Percentiles rank a stretch among this genome's conserved stretches.
Conservation (phyloP, 2,329 filamentous ascomycete genomes). For the Lachnellula occidentalis region DNA sequence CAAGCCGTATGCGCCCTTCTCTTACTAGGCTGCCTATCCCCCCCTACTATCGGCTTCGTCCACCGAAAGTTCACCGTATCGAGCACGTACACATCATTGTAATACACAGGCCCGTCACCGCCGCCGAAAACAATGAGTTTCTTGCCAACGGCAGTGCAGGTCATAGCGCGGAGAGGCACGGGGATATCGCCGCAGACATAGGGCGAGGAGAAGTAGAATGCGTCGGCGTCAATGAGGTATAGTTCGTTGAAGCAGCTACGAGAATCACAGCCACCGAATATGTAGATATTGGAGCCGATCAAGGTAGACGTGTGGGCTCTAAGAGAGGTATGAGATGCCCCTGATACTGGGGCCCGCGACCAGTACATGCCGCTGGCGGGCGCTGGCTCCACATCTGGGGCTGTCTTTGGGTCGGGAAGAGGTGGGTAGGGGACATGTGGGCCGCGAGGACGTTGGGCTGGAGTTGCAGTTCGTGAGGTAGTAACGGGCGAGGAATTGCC, state of each 20-base stretch:
- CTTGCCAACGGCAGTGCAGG: slow-evolving; percentile 65
- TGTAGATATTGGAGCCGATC: slow-evolving; percentile 60
- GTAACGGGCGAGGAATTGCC: slow-evolving; percentile 21
- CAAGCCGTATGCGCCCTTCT: slow-evolving; percentile 66
- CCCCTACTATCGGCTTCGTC: slow-evolving; percentile 53
- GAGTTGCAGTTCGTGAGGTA: slow-evolving; percentile 13
- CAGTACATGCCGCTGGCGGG: slow-evolving; percentile 70
- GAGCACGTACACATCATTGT: slow-evolving; percentile 68
- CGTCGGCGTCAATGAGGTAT: slow-evolving; percentile 64
- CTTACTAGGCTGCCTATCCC: slow-evolving; percentile 54
- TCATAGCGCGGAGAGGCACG: slow-evolving; percentile 63
- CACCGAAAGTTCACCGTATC: slow-evolving; percentile 65
- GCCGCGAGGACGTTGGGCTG: slow-evolving; percentile 24
- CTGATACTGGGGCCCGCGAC: slow-evolving; percentile 60
- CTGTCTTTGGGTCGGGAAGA: slow-evolving; percentile 50
- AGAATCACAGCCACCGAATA: slow-evolving; percentile 65
- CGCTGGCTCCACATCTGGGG: slow-evolving; percentile 55
- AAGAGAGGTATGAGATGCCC: slow-evolving; percentile 53
- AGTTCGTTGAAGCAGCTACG: slow-evolving; percentile 64
- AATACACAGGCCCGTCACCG: slow-evolving; percentile 64
- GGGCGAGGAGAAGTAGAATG: slow-evolving; percentile 65
- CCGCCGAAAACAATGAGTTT: slow-evolving; percentile 66
- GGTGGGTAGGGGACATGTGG: slow-evolving; percentile 49
- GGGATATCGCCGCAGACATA: slow-evolving; percentile 60
- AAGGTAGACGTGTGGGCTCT: slow-evolving; percentile 63